Conservation (phyloP, 176 grass and related monocot genomes). For the Typha latifolia region DNA sequence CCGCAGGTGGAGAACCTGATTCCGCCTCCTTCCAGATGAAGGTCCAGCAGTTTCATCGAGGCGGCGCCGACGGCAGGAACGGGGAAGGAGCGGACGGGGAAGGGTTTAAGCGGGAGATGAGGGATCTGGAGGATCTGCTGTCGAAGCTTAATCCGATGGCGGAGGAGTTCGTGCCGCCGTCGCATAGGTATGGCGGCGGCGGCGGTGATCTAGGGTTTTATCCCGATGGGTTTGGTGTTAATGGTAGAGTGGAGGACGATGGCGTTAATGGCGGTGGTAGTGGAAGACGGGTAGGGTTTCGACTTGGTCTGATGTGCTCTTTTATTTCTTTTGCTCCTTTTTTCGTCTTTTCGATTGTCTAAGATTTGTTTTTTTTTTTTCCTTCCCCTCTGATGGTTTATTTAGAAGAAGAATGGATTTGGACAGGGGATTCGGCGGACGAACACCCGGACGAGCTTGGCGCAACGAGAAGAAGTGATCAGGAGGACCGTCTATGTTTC, state of each 20-base stretch:
- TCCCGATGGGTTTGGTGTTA: no score
- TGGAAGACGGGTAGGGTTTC: no score
- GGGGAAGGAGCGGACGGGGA: slow-evolving; percentile 32
- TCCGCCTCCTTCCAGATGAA: no score
- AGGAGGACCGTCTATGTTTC: slow-evolving; percentile 23
- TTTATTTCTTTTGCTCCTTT: no score
- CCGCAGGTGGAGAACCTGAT: no score
- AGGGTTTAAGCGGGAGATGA: slow-evolving; percentile 64
- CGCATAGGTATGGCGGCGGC: slow-evolving; percentile 19
- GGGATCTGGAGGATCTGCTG: slow-evolving; percentile 79
- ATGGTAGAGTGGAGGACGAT: neutral
- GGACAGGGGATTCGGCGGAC: neutral
- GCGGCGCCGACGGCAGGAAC: neutral
- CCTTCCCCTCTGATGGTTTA: no score
- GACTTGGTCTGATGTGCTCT: no score
- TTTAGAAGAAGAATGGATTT: neutral
- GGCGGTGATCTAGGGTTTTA: slow-evolving; percentile 5
- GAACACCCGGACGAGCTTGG: neutral
- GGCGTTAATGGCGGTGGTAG: slow-evolving; percentile 28
- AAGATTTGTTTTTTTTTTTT: no score
- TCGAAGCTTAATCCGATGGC: slow-evolving; percentile 88
- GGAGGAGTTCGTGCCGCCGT: slow-evolving; percentile 85
- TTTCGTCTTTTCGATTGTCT: no score
- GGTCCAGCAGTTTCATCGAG: no score
- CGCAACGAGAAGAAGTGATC: slow-evolving; percentile 7